Evolutionary conservation across 2,329 filamentous ascomycete species (phyloP).

Genomic region (Colletotrichum zoysiae): DNA sequence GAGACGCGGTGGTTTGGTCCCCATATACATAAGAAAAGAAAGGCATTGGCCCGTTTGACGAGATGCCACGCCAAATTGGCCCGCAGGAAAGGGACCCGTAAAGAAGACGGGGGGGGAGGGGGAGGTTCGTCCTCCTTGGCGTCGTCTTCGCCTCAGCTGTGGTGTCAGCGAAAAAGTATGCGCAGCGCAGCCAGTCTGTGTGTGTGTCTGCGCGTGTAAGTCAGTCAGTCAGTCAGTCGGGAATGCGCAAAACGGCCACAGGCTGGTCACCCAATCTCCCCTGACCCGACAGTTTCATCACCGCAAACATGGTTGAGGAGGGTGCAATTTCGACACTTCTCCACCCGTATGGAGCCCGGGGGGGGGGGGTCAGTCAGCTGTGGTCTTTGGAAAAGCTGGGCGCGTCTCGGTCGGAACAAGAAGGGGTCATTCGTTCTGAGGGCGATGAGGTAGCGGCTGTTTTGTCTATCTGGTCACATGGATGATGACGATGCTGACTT

Average conservation of each 20-base stretch:
- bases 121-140: not conserved
- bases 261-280: slow-evolving; percentile 37
- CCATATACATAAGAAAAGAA: slow-evolving; percentile 16
- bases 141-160: slow-evolving; percentile 4
- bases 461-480: not conserved
- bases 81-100: slow-evolving; percentile 5
- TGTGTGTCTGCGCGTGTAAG: slow-evolving; percentile 23
- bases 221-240: not conserved
- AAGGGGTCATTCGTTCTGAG: not conserved
- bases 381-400: not conserved
- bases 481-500: not conserved
- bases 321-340: slow-evolving; percentile 34
- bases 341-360: slow-evolving; percentile 28
- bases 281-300: slow-evolving; percentile 36
- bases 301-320: slow-evolving; percentile 34
- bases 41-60: slow-evolving; percentile 11
- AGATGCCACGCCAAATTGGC: slow-evolving; percentile 13
- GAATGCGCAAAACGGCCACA: slow-evolving; percentile 22
- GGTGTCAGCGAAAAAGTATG: not conserved
- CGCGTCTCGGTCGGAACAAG: not conserved
- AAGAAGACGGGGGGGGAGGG: not conserved
- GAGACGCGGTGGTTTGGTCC: slow-evolving; percentile 28
- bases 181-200: not conserved
- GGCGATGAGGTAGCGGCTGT: not conserved
- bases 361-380: slow-evolving; percentile 1